Evolutionary conservation across 495 filamentous ascomycete species (phyloP).

Genomic region (Ramalina intermedia): DNA sequence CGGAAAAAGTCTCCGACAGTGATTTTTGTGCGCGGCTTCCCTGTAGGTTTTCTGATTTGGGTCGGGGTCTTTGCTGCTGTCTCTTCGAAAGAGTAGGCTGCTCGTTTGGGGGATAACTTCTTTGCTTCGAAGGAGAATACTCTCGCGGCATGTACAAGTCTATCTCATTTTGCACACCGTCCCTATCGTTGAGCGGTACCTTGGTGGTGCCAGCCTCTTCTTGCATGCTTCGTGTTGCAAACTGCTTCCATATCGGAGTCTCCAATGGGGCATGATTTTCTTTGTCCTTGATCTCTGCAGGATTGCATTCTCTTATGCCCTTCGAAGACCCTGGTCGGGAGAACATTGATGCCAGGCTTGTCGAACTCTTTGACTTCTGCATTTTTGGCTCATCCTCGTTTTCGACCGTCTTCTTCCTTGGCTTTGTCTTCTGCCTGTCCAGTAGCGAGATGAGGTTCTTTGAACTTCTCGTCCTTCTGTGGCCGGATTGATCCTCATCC

Average conservation of each 20-base stretch:
- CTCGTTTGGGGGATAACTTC: conserved; percentile 45
- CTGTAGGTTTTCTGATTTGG: conserved; percentile 37
- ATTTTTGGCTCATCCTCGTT: conserved; percentile 29
- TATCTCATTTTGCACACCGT: conserved; percentile 41
- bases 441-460: conserved; percentile 49
- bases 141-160: conserved; percentile 45
- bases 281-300: conserved; percentile 49
- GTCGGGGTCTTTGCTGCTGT: conserved; percentile 27
- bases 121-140: conserved; percentile 50
- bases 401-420: conserved; percentile 26
- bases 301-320: conserved; percentile 22
- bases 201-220: conserved; percentile 24
- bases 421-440: conserved; percentile 41
- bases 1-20: conserved; percentile 9
- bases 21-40: conserved; percentile 21
- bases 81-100: conserved; percentile 38
- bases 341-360: conserved; percentile 55
- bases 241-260: conserved; percentile 65
- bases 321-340: conserved; percentile 46
- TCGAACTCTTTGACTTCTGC: conserved; percentile 76
- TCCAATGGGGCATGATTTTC: conserved; percentile 52
- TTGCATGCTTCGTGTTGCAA: conserved; percentile 33
- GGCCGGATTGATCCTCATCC: conserved; percentile 6
- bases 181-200: conserved; percentile 25
- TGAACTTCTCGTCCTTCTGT: conserved; percentile 45